Evolutionary conservation across 805 yeast species (phyloP).

Genomic region (Naumovozyma castellii): DNA sequence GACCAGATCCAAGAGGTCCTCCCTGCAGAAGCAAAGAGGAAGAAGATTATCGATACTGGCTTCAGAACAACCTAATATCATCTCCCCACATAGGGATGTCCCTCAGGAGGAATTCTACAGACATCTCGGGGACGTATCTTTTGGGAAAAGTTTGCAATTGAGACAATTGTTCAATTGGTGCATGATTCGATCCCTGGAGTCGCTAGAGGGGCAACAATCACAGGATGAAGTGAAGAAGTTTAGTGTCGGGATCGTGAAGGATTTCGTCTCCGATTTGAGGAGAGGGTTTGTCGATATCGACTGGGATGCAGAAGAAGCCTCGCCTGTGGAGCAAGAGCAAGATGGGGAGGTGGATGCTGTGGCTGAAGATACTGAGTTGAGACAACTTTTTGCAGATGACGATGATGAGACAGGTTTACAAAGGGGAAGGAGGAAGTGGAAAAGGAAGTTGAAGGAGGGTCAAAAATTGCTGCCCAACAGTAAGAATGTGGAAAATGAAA

Average conservation of each 20-base stretch:
- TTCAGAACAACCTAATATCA: slow-evolving; percentile 16
- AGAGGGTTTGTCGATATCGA: slow-evolving; percentile 19
- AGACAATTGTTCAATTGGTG: slow-evolving; percentile 29
- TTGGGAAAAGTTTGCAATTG: slow-evolving; percentile 22
- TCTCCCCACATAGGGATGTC: slow-evolving; percentile 27
- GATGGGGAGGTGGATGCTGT: slow-evolving; percentile 4
- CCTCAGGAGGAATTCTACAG: slow-evolving; percentile 27
- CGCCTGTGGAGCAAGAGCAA: slow-evolving; percentile 5
- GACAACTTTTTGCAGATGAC: slow-evolving; percentile 12
- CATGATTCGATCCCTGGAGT: slow-evolving; percentile 19
- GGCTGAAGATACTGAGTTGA: slow-evolving; percentile 8
- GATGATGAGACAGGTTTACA: slow-evolving; percentile 7
- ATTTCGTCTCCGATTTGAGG: slow-evolving; percentile 25
- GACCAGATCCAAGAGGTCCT: slow-evolving; percentile 15
- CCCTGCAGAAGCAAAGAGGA: slow-evolving; percentile 23
- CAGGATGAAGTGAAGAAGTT: slow-evolving; percentile 17
- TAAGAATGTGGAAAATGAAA: slow-evolving; percentile 24
- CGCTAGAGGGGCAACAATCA: slow-evolving; percentile 10
- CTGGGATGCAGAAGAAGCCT: slow-evolving; percentile 25
- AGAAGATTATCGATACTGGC: slow-evolving; percentile 24
- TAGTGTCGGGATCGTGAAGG: slow-evolving; percentile 20
- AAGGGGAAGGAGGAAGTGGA: slow-evolving; percentile 1
- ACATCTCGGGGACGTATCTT: slow-evolving; percentile 24
- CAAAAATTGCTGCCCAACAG: slow-evolving; percentile 19
- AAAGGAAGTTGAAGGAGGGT: not conserved